Base-by-base conservation (phyloP, 208 protist genomes). In the Wallacemonas rigidus region DNA sequence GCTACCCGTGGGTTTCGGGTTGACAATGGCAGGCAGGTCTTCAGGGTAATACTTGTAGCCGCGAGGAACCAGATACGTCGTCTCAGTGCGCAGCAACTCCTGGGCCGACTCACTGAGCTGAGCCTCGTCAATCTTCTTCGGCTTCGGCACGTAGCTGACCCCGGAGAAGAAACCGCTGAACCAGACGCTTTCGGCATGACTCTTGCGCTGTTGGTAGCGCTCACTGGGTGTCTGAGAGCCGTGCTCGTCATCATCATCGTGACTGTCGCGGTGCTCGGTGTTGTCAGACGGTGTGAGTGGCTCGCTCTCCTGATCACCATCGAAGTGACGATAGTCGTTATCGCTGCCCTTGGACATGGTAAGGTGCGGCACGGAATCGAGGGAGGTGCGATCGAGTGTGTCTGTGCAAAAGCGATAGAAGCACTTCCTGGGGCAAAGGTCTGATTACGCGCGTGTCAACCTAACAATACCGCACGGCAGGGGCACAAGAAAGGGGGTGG, bases 31-130 rank as follows among this genome's bases (percentile, higher is more conserved):
- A 1, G 85, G 85, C 8, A 90, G 62, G 54, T 74, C 72, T 3
- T 63, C 67, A 35, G 65, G 45, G 69, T 74, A 63, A 77, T 90
- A 90, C 63, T 73, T 79, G 85, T 90, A 90, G 15, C 85, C 85
- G 41, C 82, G 79, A 7, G 85, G 85, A n/a, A 90, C 73, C 12
- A 76, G 68, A 72, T 88, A 90, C 6, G 79, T 81, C 12, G 55
- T 67, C 69, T 88, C 71, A 38, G 17, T 63, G 54, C 87, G 72
- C 57, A 84, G 57, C 70, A 76, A 70, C 73, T 86, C 75, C 56
- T 85, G 75, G 11, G 47, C 77, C 11, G 2, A 67, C 41, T 87
- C 82, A 69, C 69, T 80, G 40, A 86, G 79, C 35, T 83, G 73
- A 1, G 41, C 35, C 69, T 85, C 75, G 26, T 78, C 36, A 3